These are phyloP conservation scores for Pleurotus eryngii DNA, from an alignment of 768 basidiomycete genomes.

Conservation along the genomic window DNA sequence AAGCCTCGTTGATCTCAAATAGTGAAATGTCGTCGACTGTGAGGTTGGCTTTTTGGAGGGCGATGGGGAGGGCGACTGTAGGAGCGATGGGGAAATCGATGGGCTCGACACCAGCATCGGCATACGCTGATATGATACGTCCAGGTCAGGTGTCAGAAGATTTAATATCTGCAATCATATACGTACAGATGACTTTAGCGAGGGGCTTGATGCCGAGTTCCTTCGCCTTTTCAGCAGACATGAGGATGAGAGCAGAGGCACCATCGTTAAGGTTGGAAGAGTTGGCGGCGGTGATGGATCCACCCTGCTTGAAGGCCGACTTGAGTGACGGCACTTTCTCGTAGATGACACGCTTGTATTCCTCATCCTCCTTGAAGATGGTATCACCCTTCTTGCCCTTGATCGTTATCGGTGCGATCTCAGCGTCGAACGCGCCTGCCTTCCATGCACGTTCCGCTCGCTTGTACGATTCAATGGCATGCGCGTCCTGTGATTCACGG, in stretches of 20 bases:
- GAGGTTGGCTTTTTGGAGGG: conserved; percentile 84
- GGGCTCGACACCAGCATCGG: conserved; percentile 94
- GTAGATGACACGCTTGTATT: conserved; percentile 94
- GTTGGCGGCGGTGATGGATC: conserved; percentile 94
- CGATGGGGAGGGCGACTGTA: conserved; percentile 84
- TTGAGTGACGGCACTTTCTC: conserved; percentile 89
- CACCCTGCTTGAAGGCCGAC: conserved; percentile 87
- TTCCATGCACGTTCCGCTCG: conserved; percentile 92
- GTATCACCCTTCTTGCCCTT: conserved; percentile 94
- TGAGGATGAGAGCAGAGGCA: conserved; percentile 91
- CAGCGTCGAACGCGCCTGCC: conserved; percentile 76
- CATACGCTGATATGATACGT: conserved; percentile 62
- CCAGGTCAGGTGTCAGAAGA: no score
- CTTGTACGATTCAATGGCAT: conserved; percentile 93
- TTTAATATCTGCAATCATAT: no score
- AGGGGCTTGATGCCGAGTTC: conserved; percentile 89
- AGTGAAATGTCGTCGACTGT: conserved; percentile 79
- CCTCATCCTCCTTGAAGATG: conserved; percentile 91
- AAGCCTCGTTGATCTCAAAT: conserved; percentile 98
- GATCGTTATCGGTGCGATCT: conserved; percentile 87
- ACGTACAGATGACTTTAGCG: conserved; percentile 92
- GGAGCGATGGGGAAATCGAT: conserved; percentile 97
- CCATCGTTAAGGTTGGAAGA: conserved; percentile 95
- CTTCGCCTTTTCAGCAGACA: conserved; percentile 89
- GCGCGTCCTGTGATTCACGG: conserved; percentile 84